Evolutionary conservation across 768 basidiomycete species (phyloP).

Genomic region (Tephrocybe sp.): DNA sequence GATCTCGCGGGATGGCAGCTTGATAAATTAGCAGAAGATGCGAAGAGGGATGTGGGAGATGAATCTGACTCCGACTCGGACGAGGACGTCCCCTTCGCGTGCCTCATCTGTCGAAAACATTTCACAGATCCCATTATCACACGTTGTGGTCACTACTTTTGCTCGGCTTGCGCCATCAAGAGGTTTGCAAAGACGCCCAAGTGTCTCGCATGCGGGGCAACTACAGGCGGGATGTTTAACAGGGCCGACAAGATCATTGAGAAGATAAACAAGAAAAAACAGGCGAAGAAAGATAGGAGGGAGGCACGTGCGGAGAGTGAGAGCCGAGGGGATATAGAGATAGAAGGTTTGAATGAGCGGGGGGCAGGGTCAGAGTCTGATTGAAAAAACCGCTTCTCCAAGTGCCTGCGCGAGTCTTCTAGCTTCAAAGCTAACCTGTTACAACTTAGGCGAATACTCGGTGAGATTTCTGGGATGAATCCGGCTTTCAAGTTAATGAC

Average conservation of each 20-base stretch:
- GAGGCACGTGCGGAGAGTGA: constrained; percentile 37
- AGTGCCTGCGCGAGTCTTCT: too few species aligned
- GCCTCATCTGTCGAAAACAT: constrained; percentile 90
- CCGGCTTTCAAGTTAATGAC: neutral
- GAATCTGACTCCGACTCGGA: constrained; percentile 68
- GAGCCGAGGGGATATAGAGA: constrained; percentile 45
- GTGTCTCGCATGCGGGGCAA: constrained; percentile 90
- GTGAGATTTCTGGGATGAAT: neutral
- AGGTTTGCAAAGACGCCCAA: constrained; percentile 92
- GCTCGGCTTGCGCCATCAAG: constrained; percentile 92
- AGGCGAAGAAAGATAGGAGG: constrained; percentile 53
- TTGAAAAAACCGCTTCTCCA: constrained; percentile 20
- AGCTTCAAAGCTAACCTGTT: neutral
- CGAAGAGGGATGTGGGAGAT: constrained; percentile 60
- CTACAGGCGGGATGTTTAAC: constrained; percentile 96
- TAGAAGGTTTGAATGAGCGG: constrained; percentile 55
- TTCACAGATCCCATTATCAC: constrained; percentile 96
- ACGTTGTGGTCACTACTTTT: constrained; percentile 96
- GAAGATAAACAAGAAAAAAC: constrained; percentile 74
- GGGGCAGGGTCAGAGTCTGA: constrained; percentile 29
- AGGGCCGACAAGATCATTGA: constrained; percentile 89
- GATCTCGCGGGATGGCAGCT: constrained; percentile 99
- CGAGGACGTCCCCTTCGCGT: constrained; percentile 97
- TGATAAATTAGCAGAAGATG: constrained; percentile 84
- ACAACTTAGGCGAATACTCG: neutral